Evolutionary conservation across 352 stramenopile species (phyloP), one percentile per base, ranked within the genome.

Genomic region (Thalassiosira livingstoniorum): DNA sequence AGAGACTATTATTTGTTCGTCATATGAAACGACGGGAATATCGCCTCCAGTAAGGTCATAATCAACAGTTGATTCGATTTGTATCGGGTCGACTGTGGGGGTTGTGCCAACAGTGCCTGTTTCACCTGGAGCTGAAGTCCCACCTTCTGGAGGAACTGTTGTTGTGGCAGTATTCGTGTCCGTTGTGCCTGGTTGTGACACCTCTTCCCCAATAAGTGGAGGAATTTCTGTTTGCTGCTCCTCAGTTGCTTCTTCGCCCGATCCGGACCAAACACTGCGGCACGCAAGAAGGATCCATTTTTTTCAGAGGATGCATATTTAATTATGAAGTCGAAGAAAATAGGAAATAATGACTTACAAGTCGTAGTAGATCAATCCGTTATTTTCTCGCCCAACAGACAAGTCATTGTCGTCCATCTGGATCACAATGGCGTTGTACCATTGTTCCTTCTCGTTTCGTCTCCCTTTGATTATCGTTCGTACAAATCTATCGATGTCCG

Each of bases 381-480:
- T 42, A 1, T 29, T 27, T 10, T 75, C 34, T 10, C 57, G 34
- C 0, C 73, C 73, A 2, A 64, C 0, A 2, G 53, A 45, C 35
- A 70, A 29, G n/a, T 81, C 63, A 25, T 68, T 43, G 55, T 81
- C 73, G 37, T 69, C 43, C 73, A 81, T 69, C 2, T 3, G 2
- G 42, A 81, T 75, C 5, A 54, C 39, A 0, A 81, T 27, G 0
- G 63, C 29, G 31, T 81, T 81, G 13, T 75, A 81, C 54, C 42
- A 75, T n/a, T 27, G 0, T 21, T 81, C 58, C 4, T 15, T 35
- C 4, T 60, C 37, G n/a, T 27, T 0, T 21, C 73, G 53, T 39
- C 70, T 75, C 21, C 11, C 32, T 0, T 39, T 53, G 23, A 81
- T 74, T 15, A 69, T 43, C 2, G 29, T 34, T 11, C 64, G 55